Evolutionary conservation across 306 rosid genomes (phyloP).

Genomic region (Corylus americana): DNA sequence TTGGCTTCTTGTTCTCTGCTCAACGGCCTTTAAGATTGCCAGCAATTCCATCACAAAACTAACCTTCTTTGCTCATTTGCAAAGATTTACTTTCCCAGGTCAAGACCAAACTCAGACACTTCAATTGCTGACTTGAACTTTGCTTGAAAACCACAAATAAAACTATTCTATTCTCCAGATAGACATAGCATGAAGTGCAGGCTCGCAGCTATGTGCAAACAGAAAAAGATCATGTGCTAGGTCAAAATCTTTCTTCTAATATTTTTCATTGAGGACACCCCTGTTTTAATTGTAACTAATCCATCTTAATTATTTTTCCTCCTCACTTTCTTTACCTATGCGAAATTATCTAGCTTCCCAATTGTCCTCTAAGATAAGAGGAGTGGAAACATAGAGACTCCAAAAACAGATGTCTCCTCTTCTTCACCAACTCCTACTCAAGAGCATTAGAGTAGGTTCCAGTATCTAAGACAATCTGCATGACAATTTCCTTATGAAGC

Average conservation of each 20-base stretch:
- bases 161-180: neutral
- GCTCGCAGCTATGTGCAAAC: neutral
- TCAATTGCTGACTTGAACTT: neutral
- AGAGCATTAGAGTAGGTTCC: neutral
- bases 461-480: neutral
- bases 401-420: too few relatives aligned
- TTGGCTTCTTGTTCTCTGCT: neutral
- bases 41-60: neutral
- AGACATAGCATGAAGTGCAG: neutral
- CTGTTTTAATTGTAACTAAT: neutral
- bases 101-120: neutral
- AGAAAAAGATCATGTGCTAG: neutral
- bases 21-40: neutral
- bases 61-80: neutral
- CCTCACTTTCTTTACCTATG: neutral
- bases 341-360: neutral
- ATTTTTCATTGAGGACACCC: neutral
- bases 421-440: neutral
- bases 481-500: neutral
- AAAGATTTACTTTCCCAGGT: neutral
- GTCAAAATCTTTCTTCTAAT: neutral
- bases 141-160: neutral
- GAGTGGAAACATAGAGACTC: neutral
- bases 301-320: neutral
- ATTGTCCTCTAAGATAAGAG: neutral